Conservation (phyloP, 805 yeast species). For the Priceomyces medius region DNA sequence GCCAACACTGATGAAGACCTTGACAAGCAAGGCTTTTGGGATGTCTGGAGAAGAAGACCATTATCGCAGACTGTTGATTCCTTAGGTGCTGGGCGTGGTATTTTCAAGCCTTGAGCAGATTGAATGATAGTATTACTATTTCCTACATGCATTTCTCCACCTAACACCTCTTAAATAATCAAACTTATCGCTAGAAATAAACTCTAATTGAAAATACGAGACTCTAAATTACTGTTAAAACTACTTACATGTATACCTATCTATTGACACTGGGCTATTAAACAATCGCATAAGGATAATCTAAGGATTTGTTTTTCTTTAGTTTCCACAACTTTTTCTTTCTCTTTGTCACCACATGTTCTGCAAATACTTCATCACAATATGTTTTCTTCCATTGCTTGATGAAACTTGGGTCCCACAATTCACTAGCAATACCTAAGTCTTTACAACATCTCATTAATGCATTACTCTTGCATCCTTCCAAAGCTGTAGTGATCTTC, state of each 20-base stretch:
- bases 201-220: conserved; percentile 1
- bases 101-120: conserved; percentile 35
- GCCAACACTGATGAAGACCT: conserved; percentile 40
- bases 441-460: conserved; percentile 98
- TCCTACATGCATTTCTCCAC: conserved; percentile 4
- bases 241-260: not conserved
- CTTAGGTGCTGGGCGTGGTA: conserved; percentile 68
- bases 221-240: not conserved
- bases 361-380: conserved; percentile 84
- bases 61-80: conserved; percentile 74
- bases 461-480: conserved; percentile 96
- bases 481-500: conserved; percentile 92
- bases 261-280: conserved; percentile 1
- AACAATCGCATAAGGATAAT: conserved; percentile 71
- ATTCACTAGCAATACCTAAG: conserved; percentile 91
- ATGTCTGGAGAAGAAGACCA: conserved; percentile 76
- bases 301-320: conserved; percentile 76
- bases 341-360: conserved; percentile 75
- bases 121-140: not conserved
- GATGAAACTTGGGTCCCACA: conserved; percentile 96
- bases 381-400: conserved; percentile 44
- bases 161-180: not conserved
- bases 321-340: conserved; percentile 89
- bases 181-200: not conserved
- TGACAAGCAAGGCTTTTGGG: conserved; percentile 65